A percentile compares a stretch with the other conserved stretches of the same genome.
Conservation (phyloP, 2,329 filamentous ascomycete species). For the Sporothrix humicola region DNA sequence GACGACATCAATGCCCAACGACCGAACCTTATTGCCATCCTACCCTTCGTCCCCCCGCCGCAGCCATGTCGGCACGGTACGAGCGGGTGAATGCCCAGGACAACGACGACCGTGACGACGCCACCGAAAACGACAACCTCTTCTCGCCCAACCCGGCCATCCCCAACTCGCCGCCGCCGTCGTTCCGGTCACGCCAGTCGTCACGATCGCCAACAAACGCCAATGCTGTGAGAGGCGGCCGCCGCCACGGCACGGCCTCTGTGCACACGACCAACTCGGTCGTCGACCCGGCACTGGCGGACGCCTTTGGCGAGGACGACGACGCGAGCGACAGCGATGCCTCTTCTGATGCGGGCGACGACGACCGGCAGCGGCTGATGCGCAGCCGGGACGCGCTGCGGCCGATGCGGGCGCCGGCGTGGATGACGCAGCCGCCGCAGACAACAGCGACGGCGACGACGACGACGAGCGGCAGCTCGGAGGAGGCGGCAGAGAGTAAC, state of each 20-base stretch:
- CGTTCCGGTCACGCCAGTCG: conserved; percentile 84
- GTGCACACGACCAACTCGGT: background rate
- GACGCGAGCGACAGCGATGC: conserved; percentile 86
- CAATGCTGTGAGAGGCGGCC: background rate
- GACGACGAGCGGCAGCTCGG: background rate
- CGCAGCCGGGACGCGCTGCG: conserved; percentile 57
- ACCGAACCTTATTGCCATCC: no score
- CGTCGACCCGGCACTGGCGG: conserved; percentile 82
- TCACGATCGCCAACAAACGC: conserved; percentile 51
- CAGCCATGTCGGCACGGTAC: conserved; percentile 60
- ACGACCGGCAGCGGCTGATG: conserved; percentile 87
- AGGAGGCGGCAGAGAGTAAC: background rate
- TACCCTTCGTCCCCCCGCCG: no score
- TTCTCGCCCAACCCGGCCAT: conserved; percentile 46
- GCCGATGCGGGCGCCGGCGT: conserved; percentile 34
- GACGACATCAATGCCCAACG: no score
- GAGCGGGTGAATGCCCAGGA: conserved; percentile 57
- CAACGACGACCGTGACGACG: conserved; percentile 62
- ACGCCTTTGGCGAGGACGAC: conserved; percentile 87
- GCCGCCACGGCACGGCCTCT: conserved; percentile 11
- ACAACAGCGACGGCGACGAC: background rate
- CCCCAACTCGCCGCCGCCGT: conserved; percentile 73
- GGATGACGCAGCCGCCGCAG: conserved; percentile 36
- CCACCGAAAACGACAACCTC: conserved; percentile 52
- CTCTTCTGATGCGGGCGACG: conserved; percentile 76